These are phyloP conservation scores for Ogataea corticis DNA, from an alignment of 805 yeast species.

Conservation along the genomic window DNA sequence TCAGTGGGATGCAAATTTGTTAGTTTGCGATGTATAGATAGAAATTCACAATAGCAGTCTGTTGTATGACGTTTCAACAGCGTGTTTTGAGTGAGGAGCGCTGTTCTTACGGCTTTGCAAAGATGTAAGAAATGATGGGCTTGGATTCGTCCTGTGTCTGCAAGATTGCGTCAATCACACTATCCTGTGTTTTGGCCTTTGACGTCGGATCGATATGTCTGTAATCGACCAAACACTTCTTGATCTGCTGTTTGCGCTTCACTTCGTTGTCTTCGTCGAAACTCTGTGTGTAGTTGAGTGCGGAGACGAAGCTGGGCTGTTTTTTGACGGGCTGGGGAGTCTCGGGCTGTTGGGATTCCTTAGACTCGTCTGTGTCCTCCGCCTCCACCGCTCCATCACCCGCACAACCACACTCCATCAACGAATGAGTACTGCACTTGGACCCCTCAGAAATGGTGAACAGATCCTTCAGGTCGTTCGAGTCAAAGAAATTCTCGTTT, in stretches of 20 bases:
- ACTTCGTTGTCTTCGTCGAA: slow-evolving; percentile 25
- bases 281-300: slow-evolving; percentile 43
- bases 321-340: slow-evolving; percentile 4
- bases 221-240: slow-evolving; percentile 61
- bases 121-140: slow-evolving; percentile 39
- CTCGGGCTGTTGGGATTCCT: background rate
- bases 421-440: slow-evolving; percentile 72
- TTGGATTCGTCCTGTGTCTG: slow-evolving; percentile 25
- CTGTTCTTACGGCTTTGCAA: slow-evolving; percentile 33
- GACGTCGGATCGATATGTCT: slow-evolving; percentile 57
- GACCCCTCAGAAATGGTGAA: slow-evolving; percentile 58
- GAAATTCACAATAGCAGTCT: too few species aligned
- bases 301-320: slow-evolving; percentile 54
- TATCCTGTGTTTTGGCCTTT: slow-evolving; percentile 12
- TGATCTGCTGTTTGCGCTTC: slow-evolving; percentile 45
- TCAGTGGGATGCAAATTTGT: too few species aligned
- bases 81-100: too few species aligned
- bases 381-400: slow-evolving; percentile 50
- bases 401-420: slow-evolving; percentile 62
- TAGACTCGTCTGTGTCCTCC: slow-evolving; percentile 19
- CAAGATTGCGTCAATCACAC: slow-evolving; percentile 32
- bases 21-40: too few species aligned
- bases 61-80: too few species aligned
- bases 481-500: slow-evolving; percentile 66
- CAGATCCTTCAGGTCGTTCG: slow-evolving; percentile 68